These are phyloP conservation scores for Solanum sparsipilum DNA, from an alignment of 257 asterid genomes.

Conservation along the genomic window DNA sequence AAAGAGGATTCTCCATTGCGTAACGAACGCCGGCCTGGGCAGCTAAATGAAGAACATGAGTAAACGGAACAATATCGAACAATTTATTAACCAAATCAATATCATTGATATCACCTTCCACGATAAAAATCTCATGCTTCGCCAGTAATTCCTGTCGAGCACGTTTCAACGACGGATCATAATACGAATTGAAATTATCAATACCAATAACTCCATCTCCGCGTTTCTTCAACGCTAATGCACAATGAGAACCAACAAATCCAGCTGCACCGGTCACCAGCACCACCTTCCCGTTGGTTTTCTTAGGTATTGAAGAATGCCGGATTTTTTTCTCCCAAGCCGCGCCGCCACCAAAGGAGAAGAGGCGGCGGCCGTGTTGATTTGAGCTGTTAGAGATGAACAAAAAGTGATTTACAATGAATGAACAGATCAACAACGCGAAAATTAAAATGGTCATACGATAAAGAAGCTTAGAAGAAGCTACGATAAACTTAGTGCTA, in stretches of 20 bases:
- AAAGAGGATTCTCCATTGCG: slow-evolving; percentile 87
- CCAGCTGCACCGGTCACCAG: slow-evolving; percentile 92
- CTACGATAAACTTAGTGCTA: background rate
- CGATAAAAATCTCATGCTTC: slow-evolving; percentile 43
- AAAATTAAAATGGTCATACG: too few relatives aligned
- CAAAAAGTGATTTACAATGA: too few relatives aligned
- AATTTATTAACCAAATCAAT: slow-evolving; percentile 40
- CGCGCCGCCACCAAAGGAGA: slow-evolving; percentile 35
- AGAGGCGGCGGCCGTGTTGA: background rate
- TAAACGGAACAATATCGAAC: slow-evolving; percentile 71
- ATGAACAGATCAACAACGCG: accelerated
- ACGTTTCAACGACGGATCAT: slow-evolving; percentile 62
- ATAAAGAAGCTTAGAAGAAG: background rate
- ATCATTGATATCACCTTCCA: slow-evolving; percentile 74
- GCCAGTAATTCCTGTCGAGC: slow-evolving; percentile 48
- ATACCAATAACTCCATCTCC: slow-evolving; percentile 89
- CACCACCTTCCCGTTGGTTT: slow-evolving; percentile 42
- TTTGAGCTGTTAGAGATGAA: background rate
- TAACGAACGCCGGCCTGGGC: slow-evolving; percentile 98
- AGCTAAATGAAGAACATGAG: slow-evolving; percentile 73
- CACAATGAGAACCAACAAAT: slow-evolving; percentile 80
- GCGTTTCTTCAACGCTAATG: slow-evolving; percentile 63
- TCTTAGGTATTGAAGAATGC: slow-evolving; percentile 59
- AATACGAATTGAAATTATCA: slow-evolving; percentile 85
- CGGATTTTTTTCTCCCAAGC: slow-evolving; percentile 77